Conservation (phyloP, 139 green algal species). For the Chlamydomonas eustigma region DNA sequence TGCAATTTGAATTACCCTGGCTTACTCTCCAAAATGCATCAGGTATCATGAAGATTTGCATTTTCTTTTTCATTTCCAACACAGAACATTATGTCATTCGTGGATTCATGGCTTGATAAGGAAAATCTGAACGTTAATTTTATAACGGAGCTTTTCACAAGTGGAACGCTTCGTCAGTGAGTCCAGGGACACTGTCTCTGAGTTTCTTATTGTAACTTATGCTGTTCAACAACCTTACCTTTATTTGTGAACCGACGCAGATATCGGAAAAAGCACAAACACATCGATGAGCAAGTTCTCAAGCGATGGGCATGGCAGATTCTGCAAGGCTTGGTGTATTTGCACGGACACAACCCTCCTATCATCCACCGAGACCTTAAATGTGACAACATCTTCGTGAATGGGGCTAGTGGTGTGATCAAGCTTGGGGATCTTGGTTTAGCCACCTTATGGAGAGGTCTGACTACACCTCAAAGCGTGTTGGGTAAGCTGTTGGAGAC, state of each 20-base stretch:
- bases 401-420: conserved; percentile 74
- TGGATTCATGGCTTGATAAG: conserved; percentile 90
- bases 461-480: conserved; percentile 5
- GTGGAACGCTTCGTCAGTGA: conserved; percentile 92
- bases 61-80: too few species aligned
- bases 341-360: conserved; percentile 75
- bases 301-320: conserved; percentile 98
- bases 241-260: too few species aligned
- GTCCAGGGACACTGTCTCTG: too few species aligned
- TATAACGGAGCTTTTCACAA: conserved; percentile 99
- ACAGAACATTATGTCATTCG: conserved; percentile 92
- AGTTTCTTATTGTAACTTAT: too few species aligned
- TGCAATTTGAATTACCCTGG: too few species aligned
- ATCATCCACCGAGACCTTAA: conserved; percentile 76
- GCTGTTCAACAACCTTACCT: too few species aligned
- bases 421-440: conserved; percentile 98
- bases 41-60: too few species aligned
- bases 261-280: conserved; percentile 93
- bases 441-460: conserved; percentile 56
- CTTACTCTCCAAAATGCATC: too few species aligned
- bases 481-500: neutral
- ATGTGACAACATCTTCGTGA: conserved; percentile 72
- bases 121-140: conserved; percentile 94
- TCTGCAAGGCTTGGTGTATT: conserved; percentile 93
- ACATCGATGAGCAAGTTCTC: conserved; percentile 83